Evolutionary conservation across 306 rosid species (phyloP), one percentile per base, ranked within the genome.

Genomic region (Trifolium pratense): DNA sequence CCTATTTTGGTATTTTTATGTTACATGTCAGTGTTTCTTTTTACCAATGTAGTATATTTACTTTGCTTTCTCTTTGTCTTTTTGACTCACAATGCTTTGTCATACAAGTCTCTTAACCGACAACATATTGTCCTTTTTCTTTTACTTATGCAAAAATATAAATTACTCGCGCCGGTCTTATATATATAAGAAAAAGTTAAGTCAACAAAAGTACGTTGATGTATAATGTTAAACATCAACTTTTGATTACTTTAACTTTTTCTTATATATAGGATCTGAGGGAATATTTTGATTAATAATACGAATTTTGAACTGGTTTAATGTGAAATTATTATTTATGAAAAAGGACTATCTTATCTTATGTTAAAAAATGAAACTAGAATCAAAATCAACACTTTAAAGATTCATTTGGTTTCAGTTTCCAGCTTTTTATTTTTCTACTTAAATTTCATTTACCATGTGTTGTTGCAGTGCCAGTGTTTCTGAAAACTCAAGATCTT

Each of bases 321-420:
- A 29, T 4, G 5, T 26, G 32, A 29, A 9, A 9, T 42, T 51
- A 32, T 65, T 40, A 66, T 6, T 12, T 25, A 26, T 5, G 7
- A 45, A 75, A 32, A 37, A 61, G 12, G 20, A 20, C 64, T 46
- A 56, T 29, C n/a, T 29, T 29, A 29, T 9, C 53, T 53, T 66
- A 8, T 80, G 77, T 73, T 79, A 82, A 83, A 81, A 74, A 82
- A 84, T 36, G 14, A 60, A 82, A 84, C 83, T 79, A 82, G 82
- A 84, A 83, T 87, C 77, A 75, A 84, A 40, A 78, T 66, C 66
- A 40, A 58, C 31, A 60, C 79, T 51, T 77, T 66, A 15, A 61
- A 64, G 48, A 37, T 84, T 78, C 68, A 59, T 71, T 72, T 13
- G 55, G 66, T 59, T 75, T 77, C 42, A n/a, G 16, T 75, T 40